Base-by-base conservation (phyloP, 1,139 yeast species). In the Yamadazyma dushanensis region DNA sequence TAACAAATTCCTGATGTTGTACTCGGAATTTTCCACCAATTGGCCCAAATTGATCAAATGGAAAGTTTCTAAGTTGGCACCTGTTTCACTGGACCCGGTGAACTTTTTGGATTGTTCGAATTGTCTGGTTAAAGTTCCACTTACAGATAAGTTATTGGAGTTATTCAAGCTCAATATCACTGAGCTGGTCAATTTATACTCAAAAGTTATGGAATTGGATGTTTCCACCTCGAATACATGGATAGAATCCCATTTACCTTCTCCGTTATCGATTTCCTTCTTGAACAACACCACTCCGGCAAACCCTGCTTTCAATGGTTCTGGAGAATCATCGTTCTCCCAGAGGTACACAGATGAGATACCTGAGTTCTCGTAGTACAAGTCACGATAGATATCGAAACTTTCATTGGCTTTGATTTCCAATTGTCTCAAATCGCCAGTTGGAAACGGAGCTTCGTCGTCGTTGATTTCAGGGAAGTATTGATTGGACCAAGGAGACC, bases 281-380 rank as follows among this genome's bases (percentile, higher is more conserved):
- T 90, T 87, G 54, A 92, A 73, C 44, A 92, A 69, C 10, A 83
- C 90, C 7, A 89, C 97, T 8, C 98, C 98, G 2, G 97, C 97
- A 67, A 92, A 88, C 1, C 73, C 73, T 10, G 56, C 53, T 15
- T 57, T 61, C 43, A 69, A 61, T 9, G 66, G 56, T 15, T 54
- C 56, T 9, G 55, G 54, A 15, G 61, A 69, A 7, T 65, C 72
- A 22, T 62, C 66, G 5, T 80, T 75, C 51, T 87, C 95, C 98
- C 98, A 92, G 34, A 92, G 68, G 56, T 92, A 92, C n/a, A 84
- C 95, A 39, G 92, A 82, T 2, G 95, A 83, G 29, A 84, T 72
- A 2, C 76, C 76, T 14, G 96, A 94, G 24, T 97, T 97, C 58
- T 90, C 97, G 58, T 89, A 92, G 66, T 92, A 92, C 50, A 92